These are phyloP conservation scores for Termitomyces sp. DNA, from an alignment of 768 basidiomycete species.

Conservation along the genomic window DNA sequence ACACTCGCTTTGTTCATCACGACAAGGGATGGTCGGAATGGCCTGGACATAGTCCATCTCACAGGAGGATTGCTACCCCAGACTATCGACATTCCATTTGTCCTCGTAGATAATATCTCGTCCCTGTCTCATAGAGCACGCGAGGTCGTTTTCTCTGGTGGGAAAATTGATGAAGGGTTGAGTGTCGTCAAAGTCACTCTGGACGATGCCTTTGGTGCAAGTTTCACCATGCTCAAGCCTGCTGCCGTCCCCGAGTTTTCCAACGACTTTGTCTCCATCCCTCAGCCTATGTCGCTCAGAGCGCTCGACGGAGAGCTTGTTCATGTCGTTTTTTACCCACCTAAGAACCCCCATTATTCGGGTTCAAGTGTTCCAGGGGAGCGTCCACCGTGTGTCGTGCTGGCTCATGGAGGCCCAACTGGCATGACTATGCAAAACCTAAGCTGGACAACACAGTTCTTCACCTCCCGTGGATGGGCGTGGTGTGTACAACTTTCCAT, in stretches of 20 bases:
- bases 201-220: conserved; percentile 14
- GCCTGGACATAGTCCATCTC: conserved; percentile 35
- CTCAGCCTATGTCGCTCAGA: conserved; percentile 41
- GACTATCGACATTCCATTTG: conserved; percentile 35
- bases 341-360: conserved; percentile 55
- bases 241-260: conserved; percentile 18
- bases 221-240: conserved; percentile 15
- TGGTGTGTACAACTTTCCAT: conserved; percentile 36
- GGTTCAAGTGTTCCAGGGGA: conserved; percentile 43
- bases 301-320: conserved; percentile 32
- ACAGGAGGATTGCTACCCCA: conserved; percentile 18
- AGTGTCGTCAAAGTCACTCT: conserved; percentile 32
- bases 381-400: conserved; percentile 62
- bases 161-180: conserved; percentile 30
- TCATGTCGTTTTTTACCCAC: conserved; percentile 63
- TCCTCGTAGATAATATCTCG: conserved; percentile 31
- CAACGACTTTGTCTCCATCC: conserved; percentile 37
- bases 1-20: conserved; percentile 32
- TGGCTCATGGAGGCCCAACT: conserved; percentile 74
- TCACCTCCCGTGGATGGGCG: conserved; percentile 67
- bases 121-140: conserved; percentile 22
- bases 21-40: conserved; percentile 32
- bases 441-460: conserved; percentile 53
- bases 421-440: conserved; percentile 38
- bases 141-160: conserved; percentile 38